Base-by-base conservation (phyloP, 345 rosid species). In the Rhodomyrtus tomentosa region DNA sequence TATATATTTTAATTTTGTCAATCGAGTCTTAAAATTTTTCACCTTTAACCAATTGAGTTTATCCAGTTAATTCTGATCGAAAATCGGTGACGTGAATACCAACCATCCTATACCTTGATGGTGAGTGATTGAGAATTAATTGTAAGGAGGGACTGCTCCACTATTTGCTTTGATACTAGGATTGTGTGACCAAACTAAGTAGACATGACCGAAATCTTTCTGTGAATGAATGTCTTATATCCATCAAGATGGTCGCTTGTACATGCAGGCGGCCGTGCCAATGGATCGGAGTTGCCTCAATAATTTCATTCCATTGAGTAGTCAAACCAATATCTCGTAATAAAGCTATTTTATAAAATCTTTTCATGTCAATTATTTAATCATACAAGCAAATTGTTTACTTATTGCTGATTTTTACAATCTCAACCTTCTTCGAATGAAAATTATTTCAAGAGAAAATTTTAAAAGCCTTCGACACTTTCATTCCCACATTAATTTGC, bases 51-150 rank as follows among this genome's bases (percentile, higher is more conserved):
- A 49, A 49, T 10, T 49, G 14, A 49, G 50, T 49, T 11, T 49
- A 49, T 49, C 12, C 12, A 11, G 11, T 49, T 1, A 49, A 10
- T 49, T 49, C 11, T 10, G 4, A 49, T 2, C 3, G 14, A 11
- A 49, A 49, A 11, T 10, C 3, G 14, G 1, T 49, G 4, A 11
- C 14, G 14, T 49, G 14, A 2, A 49, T 10, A 1, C 14, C 14
- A 4, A 3, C 3, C 14, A 3, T 10, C 4, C 13, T 45, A 9
- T 1, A 10, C 50, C 3, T 3, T 49, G 13, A 3, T 10, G 13
- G 14, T 49, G 50, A 49, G 4, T 49, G 11, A 49, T 2, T 49
- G 50, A 49, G 50, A 49, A 49, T 49, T 11, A 49, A 53, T 7
- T 7, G 8, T 21, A 20, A 53, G 55, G 55, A 53, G 55, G 25